Conservation (phyloP, 2,329 filamentous ascomycete species). For the Dichotomopilus funicola region DNA sequence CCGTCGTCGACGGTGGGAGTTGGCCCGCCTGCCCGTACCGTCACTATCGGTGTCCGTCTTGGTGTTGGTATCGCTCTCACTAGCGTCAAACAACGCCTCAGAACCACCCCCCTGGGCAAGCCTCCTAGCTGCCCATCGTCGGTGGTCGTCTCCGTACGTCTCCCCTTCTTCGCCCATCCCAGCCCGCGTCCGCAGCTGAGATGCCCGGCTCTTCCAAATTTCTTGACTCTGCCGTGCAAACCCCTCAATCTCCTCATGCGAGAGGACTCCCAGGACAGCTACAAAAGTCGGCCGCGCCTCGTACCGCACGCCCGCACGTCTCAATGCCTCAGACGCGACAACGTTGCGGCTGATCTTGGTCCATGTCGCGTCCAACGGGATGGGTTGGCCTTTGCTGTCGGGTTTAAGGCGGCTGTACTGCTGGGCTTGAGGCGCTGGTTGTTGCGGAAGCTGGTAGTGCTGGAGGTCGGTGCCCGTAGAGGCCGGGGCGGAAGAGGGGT, state of each 20-base stretch:
- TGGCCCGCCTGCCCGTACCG: too few species aligned
- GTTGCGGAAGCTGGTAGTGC: slow-evolving; percentile 17
- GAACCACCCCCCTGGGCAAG: slow-evolving; percentile 13
- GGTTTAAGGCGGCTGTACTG: slow-evolving; percentile 42
- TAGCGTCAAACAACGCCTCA: slow-evolving; percentile 19
- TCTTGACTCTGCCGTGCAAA: slow-evolving; percentile 45
- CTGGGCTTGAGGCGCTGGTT: background rate
- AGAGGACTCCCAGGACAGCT: slow-evolving; percentile 51
- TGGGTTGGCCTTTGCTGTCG: slow-evolving; percentile 50
- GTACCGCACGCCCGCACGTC: slow-evolving; percentile 50
- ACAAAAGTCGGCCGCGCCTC: slow-evolving; percentile 56
- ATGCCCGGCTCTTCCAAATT: slow-evolving; percentile 37
- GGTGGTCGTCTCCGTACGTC: slow-evolving; percentile 22
- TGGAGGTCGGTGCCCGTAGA: slow-evolving; percentile 17
- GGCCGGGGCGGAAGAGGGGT: slow-evolving; percentile 25
- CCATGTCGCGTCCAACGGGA: slow-evolving; percentile 52
- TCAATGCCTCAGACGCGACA: slow-evolving; percentile 52
- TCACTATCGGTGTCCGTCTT: too few species aligned
- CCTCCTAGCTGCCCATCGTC: slow-evolving; percentile 1
- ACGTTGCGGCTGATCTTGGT: slow-evolving; percentile 50
- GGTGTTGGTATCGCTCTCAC: slow-evolving; percentile 21
- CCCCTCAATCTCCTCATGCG: slow-evolving; percentile 44
- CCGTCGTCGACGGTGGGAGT: too few species aligned
- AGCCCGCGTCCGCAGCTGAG: background rate
- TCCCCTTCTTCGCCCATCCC: slow-evolving; percentile 6